Base-by-base conservation (phyloP, 306 rosid genomes). In the Lagenaria siceraria region DNA sequence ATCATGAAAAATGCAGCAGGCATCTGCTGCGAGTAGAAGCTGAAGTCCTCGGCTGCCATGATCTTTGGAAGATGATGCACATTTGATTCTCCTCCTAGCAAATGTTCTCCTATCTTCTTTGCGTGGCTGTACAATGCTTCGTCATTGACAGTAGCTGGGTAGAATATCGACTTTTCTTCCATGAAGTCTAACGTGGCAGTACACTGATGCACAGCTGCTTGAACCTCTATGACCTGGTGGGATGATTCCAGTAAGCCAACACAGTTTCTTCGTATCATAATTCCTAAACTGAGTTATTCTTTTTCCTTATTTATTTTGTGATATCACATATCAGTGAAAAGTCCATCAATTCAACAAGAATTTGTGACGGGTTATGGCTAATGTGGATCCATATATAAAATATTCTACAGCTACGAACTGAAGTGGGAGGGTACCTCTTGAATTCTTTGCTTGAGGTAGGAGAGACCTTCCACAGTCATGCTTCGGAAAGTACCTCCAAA, bases 21-120 rank as follows among this genome's bases (percentile, higher is more conserved):
- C 48, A 80, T 77, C 72, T 83, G 53, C 61, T 81, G 74, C 4
- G 88, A 69, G 82, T 79, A 88, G 78, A 86, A 84, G 83, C 88
- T 82, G 81, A 86, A 86, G 74, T 88, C 90, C 77, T 86, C 92
- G 4, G 88, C 84, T 42, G 81, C 88, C 90, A 88, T 77, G 38
- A 59, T 21, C 78, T 51, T 11, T 0, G 85, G 60, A 24, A 55
- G 10, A 68, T 78, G 81, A 42, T 62, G 76, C 58, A 88, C 88
- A 56, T 82, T 88, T 55, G 64, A 66, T 64, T 82, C 74, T 27
- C 90, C 89, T n/a, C 90, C 90, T 7, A 86, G 62, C 59, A 88
- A 21, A 48, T 65, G 68, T 75, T 82, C 89, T 56, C 86, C 90
- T 22, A 88, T 86, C 63, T 55, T 85, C 87, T 84, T 86, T 6